A percentile compares a stretch with the other conserved stretches of the same genome.
These are phyloP conservation scores for Alnus glutinosa DNA, from an alignment of 306 rosid genomes.

Conservation along the genomic window DNA sequence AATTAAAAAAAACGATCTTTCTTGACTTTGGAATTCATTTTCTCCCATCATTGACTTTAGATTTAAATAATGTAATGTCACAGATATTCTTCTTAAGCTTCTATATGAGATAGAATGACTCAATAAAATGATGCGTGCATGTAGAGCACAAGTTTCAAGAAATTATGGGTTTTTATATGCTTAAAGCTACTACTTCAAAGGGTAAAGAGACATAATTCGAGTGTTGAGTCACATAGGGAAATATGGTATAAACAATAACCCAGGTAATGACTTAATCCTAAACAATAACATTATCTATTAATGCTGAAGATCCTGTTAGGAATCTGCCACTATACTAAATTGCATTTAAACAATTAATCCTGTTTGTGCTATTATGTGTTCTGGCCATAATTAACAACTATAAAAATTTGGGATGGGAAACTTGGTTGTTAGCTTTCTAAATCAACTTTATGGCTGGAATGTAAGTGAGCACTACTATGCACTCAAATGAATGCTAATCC, in stretches of 20 bases:
- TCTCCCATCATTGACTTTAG: conserved; percentile 9
- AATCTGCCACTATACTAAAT: background rate
- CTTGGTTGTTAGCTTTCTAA: conserved; percentile 25
- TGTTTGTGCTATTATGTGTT: background rate
- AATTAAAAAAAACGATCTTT: too few species aligned
- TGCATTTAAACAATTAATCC: background rate
- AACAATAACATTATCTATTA: background rate
- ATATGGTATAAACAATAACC: conserved; percentile 14
- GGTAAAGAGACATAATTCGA: conserved; percentile 14
- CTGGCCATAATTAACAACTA: background rate
- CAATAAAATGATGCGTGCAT: conserved; percentile 9
- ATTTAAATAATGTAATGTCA: conserved; percentile 20
- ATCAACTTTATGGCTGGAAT: conserved; percentile 11
- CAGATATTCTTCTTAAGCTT: conserved; percentile 16
- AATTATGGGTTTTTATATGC: conserved; percentile 5
- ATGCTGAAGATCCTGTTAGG: background rate
- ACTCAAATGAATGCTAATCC: conserved; percentile 16
- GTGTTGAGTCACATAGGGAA: background rate
- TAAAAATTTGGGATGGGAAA: background rate
- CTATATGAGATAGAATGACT: conserved; percentile 18
- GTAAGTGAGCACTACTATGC: conserved; percentile 5
- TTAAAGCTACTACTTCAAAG: conserved; percentile 18
- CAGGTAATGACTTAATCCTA: background rate
- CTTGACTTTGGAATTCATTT: background rate
- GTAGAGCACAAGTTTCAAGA: background rate